Evolutionary conservation across 208 protist genomes (phyloP).

Genomic region (Trypanosoma avium): DNA sequence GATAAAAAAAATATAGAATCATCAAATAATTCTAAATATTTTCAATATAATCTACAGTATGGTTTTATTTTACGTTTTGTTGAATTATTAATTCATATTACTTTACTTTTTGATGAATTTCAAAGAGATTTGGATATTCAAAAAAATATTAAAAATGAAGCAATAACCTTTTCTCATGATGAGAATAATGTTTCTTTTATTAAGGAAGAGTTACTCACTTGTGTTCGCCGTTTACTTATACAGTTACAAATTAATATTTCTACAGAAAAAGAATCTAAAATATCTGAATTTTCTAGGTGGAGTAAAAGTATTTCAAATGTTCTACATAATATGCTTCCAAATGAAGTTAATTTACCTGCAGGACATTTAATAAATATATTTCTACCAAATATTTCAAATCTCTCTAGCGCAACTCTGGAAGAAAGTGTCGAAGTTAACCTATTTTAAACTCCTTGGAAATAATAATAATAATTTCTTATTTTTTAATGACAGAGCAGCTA

Average conservation of each 20-base stretch:
- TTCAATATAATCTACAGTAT: conserved; percentile 24
- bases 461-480: too few relatives aligned
- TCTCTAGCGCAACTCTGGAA: neutral
- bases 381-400: neutral
- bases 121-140: neutral
- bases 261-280: neutral
- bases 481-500: too few relatives aligned
- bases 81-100: conserved; percentile 32
- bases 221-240: conserved; percentile 16
- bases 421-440: neutral
- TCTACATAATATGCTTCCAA: conserved; percentile 4
- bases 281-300: conserved; percentile 4
- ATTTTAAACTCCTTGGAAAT: too few relatives aligned
- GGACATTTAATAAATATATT: conserved; percentile 3
- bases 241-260: conserved; percentile 4
- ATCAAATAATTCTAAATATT: too few relatives aligned
- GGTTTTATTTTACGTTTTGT: conserved; percentile 27
- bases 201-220: conserved; percentile 6
- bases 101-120: conserved; percentile 31
- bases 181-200: neutral
- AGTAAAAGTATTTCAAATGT: neutral
- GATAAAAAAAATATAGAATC: too few relatives aligned
- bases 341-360: neutral
- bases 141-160: neutral
- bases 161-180: neutral